Evolutionary conservation across 176 grass and related monocot genomes (phyloP), one percentile per base, ranked within the genome.

Genomic region (Tuctoria greenei): DNA sequence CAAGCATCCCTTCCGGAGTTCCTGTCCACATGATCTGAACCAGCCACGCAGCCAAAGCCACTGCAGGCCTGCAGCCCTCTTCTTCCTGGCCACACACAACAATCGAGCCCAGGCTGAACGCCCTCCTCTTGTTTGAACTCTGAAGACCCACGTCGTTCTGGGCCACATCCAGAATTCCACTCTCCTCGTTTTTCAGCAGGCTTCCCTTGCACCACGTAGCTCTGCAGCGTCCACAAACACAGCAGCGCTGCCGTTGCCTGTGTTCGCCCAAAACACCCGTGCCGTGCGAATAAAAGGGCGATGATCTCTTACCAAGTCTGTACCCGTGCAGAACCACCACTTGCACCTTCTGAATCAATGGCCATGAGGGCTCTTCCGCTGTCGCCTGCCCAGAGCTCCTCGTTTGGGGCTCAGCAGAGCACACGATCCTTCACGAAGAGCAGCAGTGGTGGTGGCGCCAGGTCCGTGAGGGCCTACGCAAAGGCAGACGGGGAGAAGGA

Each of bases 191-290:
- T 89, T 89, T 89, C 86, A 67, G 65, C 67, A 64, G 89, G 81
- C 68, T 80, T n/a, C 18, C 57, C 54, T 85, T 77, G 78, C 88
- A 86, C 89, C 93, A 96, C 86, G 93, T 87, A 77, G 74, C 71
- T 67, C 24, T 78, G 62, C 46, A 57, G 24, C 38, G 61, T 69
- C 86, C 86, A 89, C 84, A 89, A 43, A 66, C n/a, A 73, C 66
- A 8, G 35, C 47, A 47, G 9, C 11, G 54, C 62, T 34, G 26
- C 49, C 4, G 5, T 38, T 28, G 59, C 42, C 36, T 38, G 1
- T 23, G 27, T 16, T 49, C 60, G 9, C 9, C 13, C 31, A 41
- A 72, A 82, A n/a, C 5, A 16, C 6, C 21, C 35, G 36, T 31
- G 10, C 21, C 35, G 36, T 31, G 10, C 75, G 31, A 70, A 87